Conservation (phyloP, 2,329 filamentous ascomycete species). For the Penicillium paneum region DNA sequence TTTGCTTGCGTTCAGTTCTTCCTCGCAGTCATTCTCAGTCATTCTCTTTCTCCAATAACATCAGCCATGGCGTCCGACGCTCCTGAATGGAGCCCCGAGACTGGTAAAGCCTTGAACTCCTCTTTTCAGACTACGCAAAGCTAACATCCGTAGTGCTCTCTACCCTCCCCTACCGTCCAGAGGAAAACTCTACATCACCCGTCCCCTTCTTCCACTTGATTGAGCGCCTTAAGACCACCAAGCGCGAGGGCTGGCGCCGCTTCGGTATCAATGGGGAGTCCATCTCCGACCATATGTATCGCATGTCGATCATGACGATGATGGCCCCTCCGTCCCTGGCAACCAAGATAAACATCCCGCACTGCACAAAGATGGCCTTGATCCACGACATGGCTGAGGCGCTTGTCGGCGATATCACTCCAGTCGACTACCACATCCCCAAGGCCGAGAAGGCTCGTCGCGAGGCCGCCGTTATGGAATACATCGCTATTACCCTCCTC, state of each 20-base stretch:
- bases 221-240: slow-evolving; percentile 90
- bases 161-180: slow-evolving; percentile 59
- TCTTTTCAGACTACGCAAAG: background rate
- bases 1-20: slow-evolving; percentile 4
- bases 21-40: slow-evolving; percentile 6
- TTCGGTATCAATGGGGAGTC: slow-evolving; percentile 84
- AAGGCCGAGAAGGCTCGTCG: slow-evolving; percentile 87
- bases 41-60: slow-evolving; percentile 2
- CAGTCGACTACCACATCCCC: slow-evolving; percentile 70
- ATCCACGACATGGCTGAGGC: slow-evolving; percentile 97
- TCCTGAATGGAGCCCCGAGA: slow-evolving; percentile 35
- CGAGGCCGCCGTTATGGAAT: slow-evolving; percentile 89
- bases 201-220: slow-evolving; percentile 92
- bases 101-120: slow-evolving; percentile 26
- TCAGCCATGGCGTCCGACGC: slow-evolving; percentile 31
- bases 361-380: slow-evolving; percentile 92
- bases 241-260: slow-evolving; percentile 91
- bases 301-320: slow-evolving; percentile 96
- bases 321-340: slow-evolving; percentile 75
- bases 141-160: slow-evolving; percentile 54
- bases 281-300: slow-evolving; percentile 98
- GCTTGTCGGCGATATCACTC: slow-evolving; percentile 94
- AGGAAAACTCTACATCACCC: slow-evolving; percentile 65
- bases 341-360: slow-evolving; percentile 68
- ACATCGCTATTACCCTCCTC: slow-evolving; percentile 70